Conservation (phyloP, 208 protist genomes). For the Leptomonas seymouri region DNA sequence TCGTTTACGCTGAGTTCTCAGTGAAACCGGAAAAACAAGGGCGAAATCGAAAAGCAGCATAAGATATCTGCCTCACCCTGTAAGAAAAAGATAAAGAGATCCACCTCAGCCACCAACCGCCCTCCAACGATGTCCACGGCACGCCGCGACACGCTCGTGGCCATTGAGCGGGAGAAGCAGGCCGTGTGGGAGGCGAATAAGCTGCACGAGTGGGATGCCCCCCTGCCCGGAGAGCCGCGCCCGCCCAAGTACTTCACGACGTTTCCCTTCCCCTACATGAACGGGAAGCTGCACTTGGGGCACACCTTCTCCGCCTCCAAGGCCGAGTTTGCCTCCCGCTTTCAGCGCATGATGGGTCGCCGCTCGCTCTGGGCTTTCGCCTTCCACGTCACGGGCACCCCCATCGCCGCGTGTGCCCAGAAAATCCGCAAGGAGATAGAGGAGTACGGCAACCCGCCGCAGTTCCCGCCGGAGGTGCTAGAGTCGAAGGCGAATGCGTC, state of each 20-base stretch:
- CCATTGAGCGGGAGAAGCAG: constrained; percentile 75
- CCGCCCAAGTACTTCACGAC: constrained; percentile 97
- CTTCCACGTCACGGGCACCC: constrained; percentile 99
- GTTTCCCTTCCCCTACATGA: constrained; percentile 99
- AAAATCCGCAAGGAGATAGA: constrained; percentile 95
- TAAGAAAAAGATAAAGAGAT: no score
- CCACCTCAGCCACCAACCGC: no score
- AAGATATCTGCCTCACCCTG: no score
- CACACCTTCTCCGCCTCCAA: constrained; percentile 99
- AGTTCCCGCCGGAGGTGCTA: constrained; percentile 72
- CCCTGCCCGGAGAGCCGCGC: constrained; percentile 39
- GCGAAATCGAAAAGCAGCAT: no score
- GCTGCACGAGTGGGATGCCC: constrained; percentile 72
- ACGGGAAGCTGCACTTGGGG: constrained; percentile 99
- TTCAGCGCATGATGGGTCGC: constrained; percentile 97
- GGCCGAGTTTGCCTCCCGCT: constrained; percentile 98
- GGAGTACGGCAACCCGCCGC: constrained; percentile 89
- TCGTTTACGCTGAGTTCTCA: no score
- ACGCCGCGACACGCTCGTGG: constrained; percentile 73
- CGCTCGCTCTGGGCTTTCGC: constrained; percentile 99
- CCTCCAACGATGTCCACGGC: constrained; percentile 68
- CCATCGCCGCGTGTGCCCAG: constrained; percentile 99
- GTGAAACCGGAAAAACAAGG: no score
- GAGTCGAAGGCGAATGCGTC: constrained; percentile 43
- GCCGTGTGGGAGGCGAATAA: constrained; percentile 60